Evolutionary conservation across 2,329 filamentous ascomycete genomes (phyloP).

Genomic region (Phaeosphaeria sp.): DNA sequence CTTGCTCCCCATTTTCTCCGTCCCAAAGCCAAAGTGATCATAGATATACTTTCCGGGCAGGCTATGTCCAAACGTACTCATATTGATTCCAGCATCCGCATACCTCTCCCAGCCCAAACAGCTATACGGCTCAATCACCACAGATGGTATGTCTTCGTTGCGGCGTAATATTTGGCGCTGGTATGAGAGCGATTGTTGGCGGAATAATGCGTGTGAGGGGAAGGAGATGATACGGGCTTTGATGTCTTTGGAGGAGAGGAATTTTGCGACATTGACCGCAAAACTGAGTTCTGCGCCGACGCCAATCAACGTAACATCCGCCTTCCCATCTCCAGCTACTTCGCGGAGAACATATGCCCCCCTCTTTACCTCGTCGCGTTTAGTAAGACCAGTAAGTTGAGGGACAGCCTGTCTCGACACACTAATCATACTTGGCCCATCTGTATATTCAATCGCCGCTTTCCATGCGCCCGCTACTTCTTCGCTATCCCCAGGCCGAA

Average conservation of each 20-base stretch:
- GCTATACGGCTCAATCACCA: slow-evolving; percentile 66
- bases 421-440: slow-evolving; percentile 57
- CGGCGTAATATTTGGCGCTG: slow-evolving; percentile 52
- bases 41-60: slow-evolving; percentile 4
- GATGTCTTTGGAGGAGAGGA: slow-evolving; percentile 36
- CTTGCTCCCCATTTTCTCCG: slow-evolving; percentile 5
- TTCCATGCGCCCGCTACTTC: slow-evolving; percentile 63
- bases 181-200: slow-evolving; percentile 52
- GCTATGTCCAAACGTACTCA: slow-evolving; percentile 55
- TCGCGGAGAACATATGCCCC: background rate
- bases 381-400: slow-evolving; percentile 48
- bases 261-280: background rate
- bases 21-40: background rate
- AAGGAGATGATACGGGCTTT: slow-evolving; percentile 55
- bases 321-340: background rate
- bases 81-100: slow-evolving; percentile 60
- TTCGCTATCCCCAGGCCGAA: slow-evolving; percentile 65
- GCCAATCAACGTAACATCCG: background rate
- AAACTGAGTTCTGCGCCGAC: background rate
- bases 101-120: slow-evolving; percentile 65
- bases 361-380: background rate
- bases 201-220: slow-evolving; percentile 56
- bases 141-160: slow-evolving; percentile 50
- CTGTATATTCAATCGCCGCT: slow-evolving; percentile 50
- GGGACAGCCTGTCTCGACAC: slow-evolving; percentile 54